A percentile compares a stretch with the other conserved stretches of the same genome.
Evolutionary conservation across 495 filamentous ascomycete genomes (phyloP).

Genomic region (Bathelium albidoporum): DNA sequence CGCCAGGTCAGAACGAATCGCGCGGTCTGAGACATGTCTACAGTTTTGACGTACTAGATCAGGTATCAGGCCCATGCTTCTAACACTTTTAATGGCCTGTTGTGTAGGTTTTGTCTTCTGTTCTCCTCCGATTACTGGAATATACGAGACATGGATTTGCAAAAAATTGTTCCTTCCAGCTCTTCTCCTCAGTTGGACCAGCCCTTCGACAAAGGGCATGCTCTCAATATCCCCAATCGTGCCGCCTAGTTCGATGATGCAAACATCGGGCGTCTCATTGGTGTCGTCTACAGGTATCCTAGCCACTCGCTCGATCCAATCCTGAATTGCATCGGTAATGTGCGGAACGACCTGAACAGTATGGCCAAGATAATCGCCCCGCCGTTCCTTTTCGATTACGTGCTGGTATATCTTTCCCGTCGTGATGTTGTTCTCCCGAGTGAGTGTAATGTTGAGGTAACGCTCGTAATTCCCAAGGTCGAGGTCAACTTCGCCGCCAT

Average conservation of each 20-base stretch:
- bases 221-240: conserved; percentile 89
- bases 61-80: conserved; percentile 72
- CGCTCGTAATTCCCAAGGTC: conserved; percentile 96
- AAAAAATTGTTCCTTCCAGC: conserved; percentile 73
- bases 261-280: conserved; percentile 75
- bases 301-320: conserved; percentile 85
- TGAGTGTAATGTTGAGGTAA: conserved; percentile 62
- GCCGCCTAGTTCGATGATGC: conserved; percentile 72
- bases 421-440: conserved; percentile 79
- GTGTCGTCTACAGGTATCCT: conserved; percentile 81
- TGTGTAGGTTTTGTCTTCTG: conserved; percentile 98
- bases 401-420: conserved; percentile 90
- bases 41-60: conserved; percentile 50
- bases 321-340: conserved; percentile 79
- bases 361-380: conserved; percentile 78
- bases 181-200: conserved; percentile 62
- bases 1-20: background rate
- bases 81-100: conserved; percentile 68
- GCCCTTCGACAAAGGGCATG: conserved; percentile 78
- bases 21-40: background rate
- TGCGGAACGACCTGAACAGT: conserved; percentile 95
- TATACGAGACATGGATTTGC: conserved; percentile 72
- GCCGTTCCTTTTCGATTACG: conserved; percentile 70
- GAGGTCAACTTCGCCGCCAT: conserved; percentile 77
- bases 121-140: conserved; percentile 65